Evolutionary conservation across 1,139 yeast genomes (phyloP).

Genomic region (Geotrichum restrictum): DNA sequence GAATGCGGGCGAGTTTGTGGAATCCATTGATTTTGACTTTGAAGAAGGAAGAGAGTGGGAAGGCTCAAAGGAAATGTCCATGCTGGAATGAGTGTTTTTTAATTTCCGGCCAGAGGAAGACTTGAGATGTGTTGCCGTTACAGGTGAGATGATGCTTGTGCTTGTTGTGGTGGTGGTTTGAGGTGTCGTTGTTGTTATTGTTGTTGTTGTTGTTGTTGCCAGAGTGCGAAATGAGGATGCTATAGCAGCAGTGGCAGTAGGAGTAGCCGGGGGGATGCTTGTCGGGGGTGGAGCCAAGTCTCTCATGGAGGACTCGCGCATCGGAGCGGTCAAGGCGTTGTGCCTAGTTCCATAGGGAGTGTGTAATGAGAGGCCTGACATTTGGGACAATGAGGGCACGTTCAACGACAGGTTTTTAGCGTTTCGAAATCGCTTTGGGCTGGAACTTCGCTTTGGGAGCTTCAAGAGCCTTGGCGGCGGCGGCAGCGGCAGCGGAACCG

Average conservation of each 20-base stretch:
- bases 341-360: conserved; percentile 3
- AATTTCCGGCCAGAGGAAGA: neutral
- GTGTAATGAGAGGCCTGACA: conserved; percentile 10
- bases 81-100: conserved; percentile 5
- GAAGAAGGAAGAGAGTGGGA: conserved; percentile 4
- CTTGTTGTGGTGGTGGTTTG: neutral
- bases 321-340: neutral
- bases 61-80: conserved; percentile 1
- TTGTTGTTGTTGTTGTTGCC: neutral
- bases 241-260: neutral
- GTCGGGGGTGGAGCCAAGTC: conserved; percentile 8
- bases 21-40: conserved; percentile 9
- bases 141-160: neutral
- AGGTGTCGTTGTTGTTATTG: too few species aligned
- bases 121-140: neutral
- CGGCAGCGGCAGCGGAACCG: conserved; percentile 4
- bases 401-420: conserved; percentile 19
- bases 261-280: neutral
- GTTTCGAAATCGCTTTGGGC: conserved; percentile 10
- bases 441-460: conserved; percentile 3
- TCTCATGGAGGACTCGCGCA: neutral
- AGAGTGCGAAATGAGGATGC: conserved; percentile 2
- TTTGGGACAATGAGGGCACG: conserved; percentile 16
- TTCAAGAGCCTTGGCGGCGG: conserved; percentile 15
- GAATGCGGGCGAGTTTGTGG: neutral